A percentile compares a stretch with the other conserved stretches of the same genome.
These are phyloP conservation scores for Phytophthora palmivora DNA, from an alignment of 352 stramenopile genomes.

Conservation along the genomic window DNA sequence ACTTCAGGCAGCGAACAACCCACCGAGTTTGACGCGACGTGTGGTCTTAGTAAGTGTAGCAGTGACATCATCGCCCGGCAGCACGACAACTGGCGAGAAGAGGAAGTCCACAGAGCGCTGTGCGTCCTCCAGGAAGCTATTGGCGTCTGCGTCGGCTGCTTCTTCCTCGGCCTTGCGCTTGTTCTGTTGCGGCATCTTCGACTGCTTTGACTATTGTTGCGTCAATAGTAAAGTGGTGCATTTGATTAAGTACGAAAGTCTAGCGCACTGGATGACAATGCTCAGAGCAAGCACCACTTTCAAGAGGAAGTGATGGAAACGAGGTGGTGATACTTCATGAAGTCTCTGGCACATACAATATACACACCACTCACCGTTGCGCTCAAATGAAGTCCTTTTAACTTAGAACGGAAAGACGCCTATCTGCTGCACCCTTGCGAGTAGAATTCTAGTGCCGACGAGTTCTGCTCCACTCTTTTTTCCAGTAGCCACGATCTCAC, in stretches of 20 bases:
- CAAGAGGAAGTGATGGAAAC: background rate
- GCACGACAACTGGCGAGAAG: constrained; percentile 71
- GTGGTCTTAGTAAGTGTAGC: constrained; percentile 75
- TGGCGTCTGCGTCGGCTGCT: constrained; percentile 50
- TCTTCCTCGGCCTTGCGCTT: constrained; percentile 56
- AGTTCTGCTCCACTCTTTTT: constrained; percentile 13
- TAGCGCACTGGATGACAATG: constrained; percentile 25
- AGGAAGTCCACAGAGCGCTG: constrained; percentile 82
- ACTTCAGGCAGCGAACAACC: constrained; percentile 3
- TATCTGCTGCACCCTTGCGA: constrained; percentile 26
- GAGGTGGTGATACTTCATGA: background rate
- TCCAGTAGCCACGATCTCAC: constrained; percentile 18
- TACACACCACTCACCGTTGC: constrained; percentile 5
- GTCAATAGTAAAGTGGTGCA: constrained; percentile 12
- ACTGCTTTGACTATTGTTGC: background rate
- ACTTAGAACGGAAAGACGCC: constrained; percentile 43
- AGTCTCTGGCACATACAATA: constrained; percentile 10
- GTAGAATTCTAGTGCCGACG: constrained; percentile 23
- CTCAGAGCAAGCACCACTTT: background rate
- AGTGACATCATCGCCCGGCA: constrained; percentile 86
- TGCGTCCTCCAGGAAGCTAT: constrained; percentile 74
- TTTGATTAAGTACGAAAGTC: constrained; percentile 41
- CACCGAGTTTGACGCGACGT: constrained; percentile 75
- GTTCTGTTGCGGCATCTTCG: constrained; percentile 48
- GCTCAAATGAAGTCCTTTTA: constrained; percentile 42